Evolutionary conservation across 2,329 filamentous ascomycete species (phyloP).

Genomic region (Aureobasidium namibiae): DNA sequence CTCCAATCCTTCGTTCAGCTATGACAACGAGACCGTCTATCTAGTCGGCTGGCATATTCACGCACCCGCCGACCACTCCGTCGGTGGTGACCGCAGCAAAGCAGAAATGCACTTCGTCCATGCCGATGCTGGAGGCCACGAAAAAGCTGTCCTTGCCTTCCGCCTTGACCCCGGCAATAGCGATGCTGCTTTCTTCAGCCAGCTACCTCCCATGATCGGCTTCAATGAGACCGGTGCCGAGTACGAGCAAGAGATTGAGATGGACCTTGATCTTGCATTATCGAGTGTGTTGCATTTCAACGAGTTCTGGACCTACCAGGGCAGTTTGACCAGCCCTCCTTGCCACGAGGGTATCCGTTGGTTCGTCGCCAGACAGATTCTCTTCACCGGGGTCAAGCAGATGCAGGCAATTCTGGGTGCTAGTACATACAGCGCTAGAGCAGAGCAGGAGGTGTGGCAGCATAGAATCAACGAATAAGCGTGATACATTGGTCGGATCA

Average conservation of each 20-base stretch:
- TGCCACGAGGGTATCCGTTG: conserved; percentile 41
- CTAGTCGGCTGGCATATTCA: conserved; percentile 46
- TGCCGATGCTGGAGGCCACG: conserved; percentile 33
- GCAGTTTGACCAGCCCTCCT: conserved; percentile 40
- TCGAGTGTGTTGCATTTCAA: conserved; percentile 32
- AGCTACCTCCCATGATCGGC: conserved; percentile 33
- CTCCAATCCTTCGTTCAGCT: conserved; percentile 34
- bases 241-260: conserved; percentile 4
- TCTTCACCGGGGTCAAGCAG: conserved; percentile 38
- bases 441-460: conserved; percentile 40
- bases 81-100: conserved; percentile 35
- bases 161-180: conserved; percentile 37
- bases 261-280: conserved; percentile 30
- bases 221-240: conserved; percentile 28
- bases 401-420: conserved; percentile 40
- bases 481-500: not conserved
- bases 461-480: conserved; percentile 36
- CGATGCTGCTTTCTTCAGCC: conserved; percentile 34
- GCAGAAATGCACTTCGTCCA: conserved; percentile 45
- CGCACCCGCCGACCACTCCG: conserved; percentile 41
- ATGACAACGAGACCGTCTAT: conserved; percentile 41
- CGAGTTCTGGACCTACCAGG: conserved; percentile 43
- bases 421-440: conserved; percentile 37
- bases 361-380: conserved; percentile 35
- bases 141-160: conserved; percentile 40